Evolutionary conservation across 23 red algal species (phyloP), one percentile per base, ranked within the genome.

Genomic region (Rhodosorus marinus): DNA sequence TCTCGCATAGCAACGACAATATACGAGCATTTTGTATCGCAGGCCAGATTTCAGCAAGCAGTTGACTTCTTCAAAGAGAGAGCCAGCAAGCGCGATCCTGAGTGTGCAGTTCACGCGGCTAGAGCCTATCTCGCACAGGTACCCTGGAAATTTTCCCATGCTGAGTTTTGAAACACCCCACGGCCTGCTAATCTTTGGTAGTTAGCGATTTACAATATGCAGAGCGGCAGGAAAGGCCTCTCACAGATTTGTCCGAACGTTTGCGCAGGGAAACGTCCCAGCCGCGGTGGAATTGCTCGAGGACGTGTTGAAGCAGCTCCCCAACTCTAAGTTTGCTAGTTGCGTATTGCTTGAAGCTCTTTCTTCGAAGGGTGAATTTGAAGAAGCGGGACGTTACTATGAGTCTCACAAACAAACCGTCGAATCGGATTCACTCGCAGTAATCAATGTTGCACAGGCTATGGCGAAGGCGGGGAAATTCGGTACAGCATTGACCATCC

Each of bases 401-500:
- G 26, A 23, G 8, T 51, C 43, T 8, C 71, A 62, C 24, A 36
- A 69, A 0, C 2, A 28, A 20, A 3, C 24, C 38, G 26, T 53
- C 6, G 48, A 61, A 17, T 26, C 57, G 33, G 47, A 75, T 36
- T 33, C 71, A 32, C 34, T 73, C 8, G 60, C 72, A 1, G 83
- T 76, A 33, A 34, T 79, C 30, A 27, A 50, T 23, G 43, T 83
- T 1, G 87, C 87, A 6, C 60, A 68, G 23, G 29, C 80, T 20
- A 57, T 52, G 24, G 77, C 74, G 0, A 65, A 76, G 24, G 35
- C 61, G 15, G 80, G 80, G 28, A 25, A 77, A 8, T 71, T 74
- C 50, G 62, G 33, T 11, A 41, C 66, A 6, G 52, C 76, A 33
- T 59, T 94, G 33, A 49, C 55, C 20, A 35, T 64, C 17, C 59